These are phyloP conservation scores for Boletus subcaerulescens DNA, from an alignment of 768 basidiomycete species.

Conservation along the genomic window DNA sequence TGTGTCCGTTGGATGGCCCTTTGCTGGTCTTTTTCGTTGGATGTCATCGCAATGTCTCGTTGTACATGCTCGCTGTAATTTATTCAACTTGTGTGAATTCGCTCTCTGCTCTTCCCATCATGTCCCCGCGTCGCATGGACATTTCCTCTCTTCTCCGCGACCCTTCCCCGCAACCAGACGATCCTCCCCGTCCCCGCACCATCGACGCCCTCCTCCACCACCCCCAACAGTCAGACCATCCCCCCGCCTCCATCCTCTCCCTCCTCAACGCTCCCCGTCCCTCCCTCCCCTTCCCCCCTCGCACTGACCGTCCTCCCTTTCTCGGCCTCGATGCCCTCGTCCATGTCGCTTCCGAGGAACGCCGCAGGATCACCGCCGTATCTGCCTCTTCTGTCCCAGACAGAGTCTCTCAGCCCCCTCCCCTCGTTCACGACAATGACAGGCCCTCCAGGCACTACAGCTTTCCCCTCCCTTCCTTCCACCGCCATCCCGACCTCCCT, in stretches of 20 bases:
- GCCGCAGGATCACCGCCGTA: constrained; percentile 43
- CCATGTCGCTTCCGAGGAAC: constrained; percentile 67
- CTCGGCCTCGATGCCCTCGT: constrained; percentile 62
- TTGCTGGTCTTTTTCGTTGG: constrained; percentile 63
- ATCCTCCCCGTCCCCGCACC: constrained; percentile 8
- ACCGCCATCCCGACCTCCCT: not conserved
- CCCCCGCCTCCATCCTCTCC: constrained; percentile 17
- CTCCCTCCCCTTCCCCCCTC: not conserved
- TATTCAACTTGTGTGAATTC: not conserved
- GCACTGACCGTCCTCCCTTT: not conserved
- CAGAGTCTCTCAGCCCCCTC: not conserved
- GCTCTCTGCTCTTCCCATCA: constrained; percentile 20
- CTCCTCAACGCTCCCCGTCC: constrained; percentile 16
- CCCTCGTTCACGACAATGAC: constrained; percentile 20
- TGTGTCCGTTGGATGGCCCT: constrained; percentile 53
- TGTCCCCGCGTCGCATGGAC: constrained; percentile 68
- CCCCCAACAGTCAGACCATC: not conserved
- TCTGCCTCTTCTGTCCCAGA: not conserved
- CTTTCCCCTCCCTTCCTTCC: not conserved
- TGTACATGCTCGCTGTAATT: constrained; percentile 50
- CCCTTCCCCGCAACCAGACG: constrained; percentile 6
- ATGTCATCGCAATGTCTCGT: constrained; percentile 86
- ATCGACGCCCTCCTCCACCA: constrained; percentile 7
- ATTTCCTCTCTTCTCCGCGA: constrained; percentile 71
- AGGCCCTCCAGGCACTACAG: constrained; percentile 5